Evolutionary conservation across 345 rosid species (phyloP).

Genomic region (Eucalyptus polybractea): DNA sequence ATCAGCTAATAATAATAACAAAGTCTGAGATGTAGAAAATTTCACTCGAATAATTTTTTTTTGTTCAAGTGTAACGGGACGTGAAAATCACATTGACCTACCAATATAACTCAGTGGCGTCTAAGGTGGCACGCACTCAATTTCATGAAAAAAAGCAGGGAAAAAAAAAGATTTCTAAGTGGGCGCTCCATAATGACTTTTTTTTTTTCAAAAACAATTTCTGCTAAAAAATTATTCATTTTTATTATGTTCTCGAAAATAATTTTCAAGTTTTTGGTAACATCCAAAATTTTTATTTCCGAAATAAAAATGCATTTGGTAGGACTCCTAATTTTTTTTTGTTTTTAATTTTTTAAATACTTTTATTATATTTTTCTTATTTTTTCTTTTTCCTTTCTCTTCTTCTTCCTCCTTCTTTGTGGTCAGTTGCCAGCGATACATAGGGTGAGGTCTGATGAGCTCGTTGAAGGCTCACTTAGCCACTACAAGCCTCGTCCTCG

Average conservation of each 20-base stretch:
- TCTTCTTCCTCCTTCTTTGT: no score
- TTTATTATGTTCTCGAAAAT: accelerated
- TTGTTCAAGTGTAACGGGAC: neutral
- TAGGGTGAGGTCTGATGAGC: accelerated
- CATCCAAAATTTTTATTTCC: accelerated
- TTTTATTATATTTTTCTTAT: no score
- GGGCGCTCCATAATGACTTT: accelerated
- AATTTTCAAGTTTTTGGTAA: no score
- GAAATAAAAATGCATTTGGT: no score
- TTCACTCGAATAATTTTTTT: neutral
- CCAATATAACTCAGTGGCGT: neutral
- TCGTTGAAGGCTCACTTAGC: no score
- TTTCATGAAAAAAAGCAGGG: neutral
- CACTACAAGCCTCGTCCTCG: accelerated
- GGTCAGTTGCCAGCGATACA: accelerated
- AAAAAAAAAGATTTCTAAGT: neutral
- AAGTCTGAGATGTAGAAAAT: neutral
- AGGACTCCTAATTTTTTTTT: no score
- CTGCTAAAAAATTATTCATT: accelerated
- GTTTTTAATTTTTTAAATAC: no score
- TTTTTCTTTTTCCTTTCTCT: no score
- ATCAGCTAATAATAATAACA: neutral
- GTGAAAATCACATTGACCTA: neutral
- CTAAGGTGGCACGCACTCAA: neutral
- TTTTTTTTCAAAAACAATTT: accelerated